Evolutionary conservation across 768 basidiomycete genomes (phyloP).

Genomic region (Mycena galopus): DNA sequence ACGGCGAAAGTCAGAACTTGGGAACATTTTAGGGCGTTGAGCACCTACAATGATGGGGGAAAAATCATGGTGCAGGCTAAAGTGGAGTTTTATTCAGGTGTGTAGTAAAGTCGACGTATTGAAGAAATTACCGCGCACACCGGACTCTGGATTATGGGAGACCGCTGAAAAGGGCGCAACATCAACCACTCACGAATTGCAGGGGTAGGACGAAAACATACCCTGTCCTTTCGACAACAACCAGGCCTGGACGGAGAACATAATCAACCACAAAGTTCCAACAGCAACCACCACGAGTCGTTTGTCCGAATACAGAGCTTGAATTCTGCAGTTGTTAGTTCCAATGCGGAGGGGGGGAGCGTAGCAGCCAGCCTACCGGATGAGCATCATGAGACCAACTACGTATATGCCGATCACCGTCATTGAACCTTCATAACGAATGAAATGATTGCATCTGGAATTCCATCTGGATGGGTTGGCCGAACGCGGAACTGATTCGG

Average conservation of each 20-base stretch:
- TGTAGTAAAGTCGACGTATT: neutral
- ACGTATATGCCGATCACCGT: slow-evolving; percentile 66
- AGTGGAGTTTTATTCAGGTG: neutral
- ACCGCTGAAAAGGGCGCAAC: slow-evolving; percentile 48
- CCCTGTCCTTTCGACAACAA: slow-evolving; percentile 63
- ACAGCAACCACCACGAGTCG: slow-evolving; percentile 47
- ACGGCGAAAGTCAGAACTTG: neutral
- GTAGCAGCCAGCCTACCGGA: slow-evolving; percentile 52
- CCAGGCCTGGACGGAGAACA: slow-evolving; percentile 64
- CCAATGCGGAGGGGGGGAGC: neutral
- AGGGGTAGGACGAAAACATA: slow-evolving; percentile 45
- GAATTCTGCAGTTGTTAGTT: slow-evolving; percentile 37
- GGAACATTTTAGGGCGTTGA: neutral
- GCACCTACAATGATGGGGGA: slow-evolving; percentile 50
- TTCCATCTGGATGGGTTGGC: neutral
- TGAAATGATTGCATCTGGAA: slow-evolving; percentile 59
- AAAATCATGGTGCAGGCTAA: slow-evolving; percentile 61
- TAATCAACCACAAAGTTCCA: slow-evolving; percentile 54
- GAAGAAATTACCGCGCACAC: slow-evolving; percentile 48
- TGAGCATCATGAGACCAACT: slow-evolving; percentile 70
- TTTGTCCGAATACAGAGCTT: slow-evolving; percentile 53
- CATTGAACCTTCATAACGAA: slow-evolving; percentile 66
- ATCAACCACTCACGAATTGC: neutral
- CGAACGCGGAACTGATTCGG: too few relatives aligned
- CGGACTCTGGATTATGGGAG: slow-evolving; percentile 52